Conservation (phyloP, 225 moss, liverwort and hornwort genomes). For the Ulota crispa region DNA sequence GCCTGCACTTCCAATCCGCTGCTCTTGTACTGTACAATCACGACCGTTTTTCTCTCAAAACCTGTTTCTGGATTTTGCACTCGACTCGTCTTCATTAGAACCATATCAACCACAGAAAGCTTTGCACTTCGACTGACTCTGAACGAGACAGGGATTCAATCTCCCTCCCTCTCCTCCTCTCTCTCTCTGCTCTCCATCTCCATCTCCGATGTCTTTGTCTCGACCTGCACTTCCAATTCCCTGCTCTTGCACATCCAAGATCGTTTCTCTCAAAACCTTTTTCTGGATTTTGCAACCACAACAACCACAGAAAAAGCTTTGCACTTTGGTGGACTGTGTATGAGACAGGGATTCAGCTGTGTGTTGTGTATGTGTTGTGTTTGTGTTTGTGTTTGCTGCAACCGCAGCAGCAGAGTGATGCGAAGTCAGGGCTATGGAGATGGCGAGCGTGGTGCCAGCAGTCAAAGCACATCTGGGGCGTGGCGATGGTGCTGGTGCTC, state of each 20-base stretch:
- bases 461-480: slow-evolving; percentile 16
- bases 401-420: slow-evolving; percentile 1
- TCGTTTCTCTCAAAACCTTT: no score
- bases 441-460: slow-evolving; percentile 35
- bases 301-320: background rate
- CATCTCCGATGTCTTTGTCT: background rate
- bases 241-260: background rate
- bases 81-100: background rate
- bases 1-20: background rate
- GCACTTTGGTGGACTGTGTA: background rate
- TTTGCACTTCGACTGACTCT: background rate
- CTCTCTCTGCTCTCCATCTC: background rate
- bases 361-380: no score
- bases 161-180: background rate
- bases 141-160: no score
- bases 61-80: background rate
- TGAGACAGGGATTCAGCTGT: background rate
- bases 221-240: background rate
- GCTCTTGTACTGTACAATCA: background rate
- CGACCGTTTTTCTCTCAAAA: background rate
- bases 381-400: background rate
- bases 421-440: slow-evolving; percentile 1
- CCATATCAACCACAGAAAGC: background rate
- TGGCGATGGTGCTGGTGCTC: slow-evolving; percentile 29
- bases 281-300: no score